These are phyloP conservation scores for Scorias spongiosa DNA, from an alignment of 2,329 filamentous ascomycete genomes.

Conservation along the genomic window DNA sequence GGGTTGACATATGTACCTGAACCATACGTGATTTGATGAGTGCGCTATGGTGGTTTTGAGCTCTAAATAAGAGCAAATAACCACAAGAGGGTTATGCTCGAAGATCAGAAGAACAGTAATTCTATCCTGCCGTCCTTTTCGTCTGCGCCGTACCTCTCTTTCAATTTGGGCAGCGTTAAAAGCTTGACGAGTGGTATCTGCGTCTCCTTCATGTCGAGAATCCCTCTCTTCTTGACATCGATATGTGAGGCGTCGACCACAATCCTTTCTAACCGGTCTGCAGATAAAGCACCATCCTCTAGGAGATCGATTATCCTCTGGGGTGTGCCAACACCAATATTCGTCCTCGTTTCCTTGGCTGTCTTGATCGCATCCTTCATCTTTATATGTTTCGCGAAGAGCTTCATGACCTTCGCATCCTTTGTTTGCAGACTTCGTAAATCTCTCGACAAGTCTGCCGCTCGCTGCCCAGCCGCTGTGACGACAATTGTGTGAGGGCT, in stretches of 20 bases:
- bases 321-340: slow-evolving; percentile 83
- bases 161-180: slow-evolving; percentile 55
- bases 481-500: slow-evolving; percentile 69
- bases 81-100: neutral
- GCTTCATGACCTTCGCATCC: slow-evolving; percentile 64
- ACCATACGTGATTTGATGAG: slow-evolving; percentile 8
- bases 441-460: slow-evolving; percentile 66
- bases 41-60: too few species aligned
- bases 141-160: slow-evolving; percentile 47
- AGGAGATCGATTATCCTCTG: slow-evolving; percentile 67
- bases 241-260: slow-evolving; percentile 86
- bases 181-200: slow-evolving; percentile 66
- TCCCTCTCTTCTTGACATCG: slow-evolving; percentile 83
- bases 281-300: slow-evolving; percentile 59
- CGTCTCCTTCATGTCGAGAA: slow-evolving; percentile 91
- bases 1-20: neutral
- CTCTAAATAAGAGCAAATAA: too few species aligned
- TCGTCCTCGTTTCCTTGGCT: slow-evolving; percentile 52
- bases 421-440: slow-evolving; percentile 68
- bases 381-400: slow-evolving; percentile 98
- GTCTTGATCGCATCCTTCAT: slow-evolving; percentile 69
- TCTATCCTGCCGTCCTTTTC: slow-evolving; percentile 34
- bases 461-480: slow-evolving; percentile 68
- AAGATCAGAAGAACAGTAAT: slow-evolving; percentile 47
- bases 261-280: slow-evolving; percentile 58